Conservation (phyloP, 2,329 filamentous ascomycete genomes). For the Paecilomyces dactylethromorphus region DNA sequence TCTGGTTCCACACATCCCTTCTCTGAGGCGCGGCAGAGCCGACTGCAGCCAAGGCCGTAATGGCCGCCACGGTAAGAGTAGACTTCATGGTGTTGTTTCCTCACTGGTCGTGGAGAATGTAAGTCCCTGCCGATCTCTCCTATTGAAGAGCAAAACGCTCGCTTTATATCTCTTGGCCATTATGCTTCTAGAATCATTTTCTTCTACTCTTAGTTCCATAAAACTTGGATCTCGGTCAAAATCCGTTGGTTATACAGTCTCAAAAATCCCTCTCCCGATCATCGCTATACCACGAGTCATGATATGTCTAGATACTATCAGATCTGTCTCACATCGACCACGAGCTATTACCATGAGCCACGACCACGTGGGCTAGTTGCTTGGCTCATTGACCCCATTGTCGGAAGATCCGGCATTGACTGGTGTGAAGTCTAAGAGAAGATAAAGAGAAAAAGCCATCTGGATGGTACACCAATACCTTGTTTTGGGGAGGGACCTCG, state of each 20-base stretch:
- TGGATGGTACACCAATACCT: too few relatives aligned
- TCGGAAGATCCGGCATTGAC: neutral
- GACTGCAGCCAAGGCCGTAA: constrained; percentile 8
- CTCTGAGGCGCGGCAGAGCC: constrained; percentile 12
- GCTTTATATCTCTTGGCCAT: neutral
- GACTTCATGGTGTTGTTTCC: constrained; percentile 14
- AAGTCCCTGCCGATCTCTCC: neutral
- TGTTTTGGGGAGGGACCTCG: too few relatives aligned
- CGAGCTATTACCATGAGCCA: neutral
- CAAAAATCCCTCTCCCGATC: neutral
- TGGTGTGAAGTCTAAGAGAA: neutral
- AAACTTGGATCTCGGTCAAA: constrained; percentile 3
- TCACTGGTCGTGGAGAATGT: constrained; percentile 3
- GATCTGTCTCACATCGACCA: neutral
- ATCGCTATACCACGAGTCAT: neutral
- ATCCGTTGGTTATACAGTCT: neutral
- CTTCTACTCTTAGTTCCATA: neutral
- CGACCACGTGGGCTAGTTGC: neutral
- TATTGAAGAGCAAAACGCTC: neutral
- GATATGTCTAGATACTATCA: neutral
- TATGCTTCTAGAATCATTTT: neutral
- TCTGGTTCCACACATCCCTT: neutral
- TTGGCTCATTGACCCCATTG: neutral
- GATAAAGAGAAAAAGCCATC: neutral
- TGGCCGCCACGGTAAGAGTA: constrained; percentile 3